A percentile compares a stretch with the other conserved stretches of the same genome.
Evolutionary conservation across 192 early-diverging fungal species (phyloP).

Genomic region (Podila epigama): DNA sequence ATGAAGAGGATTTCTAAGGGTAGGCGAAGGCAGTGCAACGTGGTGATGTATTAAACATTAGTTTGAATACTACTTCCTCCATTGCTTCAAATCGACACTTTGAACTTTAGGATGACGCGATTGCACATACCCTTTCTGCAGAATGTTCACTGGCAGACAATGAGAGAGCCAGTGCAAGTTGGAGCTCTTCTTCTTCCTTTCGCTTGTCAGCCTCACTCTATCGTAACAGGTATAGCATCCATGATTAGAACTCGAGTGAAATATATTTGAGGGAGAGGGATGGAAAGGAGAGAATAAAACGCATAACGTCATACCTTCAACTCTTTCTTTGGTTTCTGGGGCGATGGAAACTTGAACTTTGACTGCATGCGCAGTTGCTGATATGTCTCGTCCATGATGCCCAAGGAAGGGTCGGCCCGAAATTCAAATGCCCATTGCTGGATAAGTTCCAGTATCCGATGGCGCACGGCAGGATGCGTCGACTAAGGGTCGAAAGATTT

Average conservation of each 20-base stretch:
- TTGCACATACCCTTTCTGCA: slow-evolving; percentile 25
- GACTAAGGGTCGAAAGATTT: slow-evolving; percentile 34
- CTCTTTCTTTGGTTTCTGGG: slow-evolving; percentile 84
- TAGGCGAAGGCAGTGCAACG: no score
- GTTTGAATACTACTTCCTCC: no score
- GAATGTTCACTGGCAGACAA: slow-evolving; percentile 70
- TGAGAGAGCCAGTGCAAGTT: slow-evolving; percentile 91
- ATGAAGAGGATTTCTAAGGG: slow-evolving; percentile 23
- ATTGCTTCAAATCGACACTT: no score
- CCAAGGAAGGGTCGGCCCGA: slow-evolving; percentile 77
- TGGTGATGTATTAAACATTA: neutral
- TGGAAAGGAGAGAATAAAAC: neutral
- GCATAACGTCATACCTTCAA: slow-evolving; percentile 50
- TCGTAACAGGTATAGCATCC: neutral
- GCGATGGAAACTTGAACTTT: slow-evolving; percentile 73
- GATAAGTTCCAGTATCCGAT: slow-evolving; percentile 84
- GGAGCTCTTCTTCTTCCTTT: slow-evolving; percentile 95
- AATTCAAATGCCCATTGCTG: slow-evolving; percentile 93
- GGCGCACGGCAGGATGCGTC: slow-evolving; percentile 82
- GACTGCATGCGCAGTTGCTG: slow-evolving; percentile 63
- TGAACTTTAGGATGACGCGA: no score
- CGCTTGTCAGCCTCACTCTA: slow-evolving; percentile 79
- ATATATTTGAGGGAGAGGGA: no score
- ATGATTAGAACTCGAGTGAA: neutral
- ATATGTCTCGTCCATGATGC: slow-evolving; percentile 82